Percentiles rank a stretch among this genome's conserved stretches.
Conservation (phyloP, 768 basidiomycete genomes). For the Wakefieldia striispora region DNA sequence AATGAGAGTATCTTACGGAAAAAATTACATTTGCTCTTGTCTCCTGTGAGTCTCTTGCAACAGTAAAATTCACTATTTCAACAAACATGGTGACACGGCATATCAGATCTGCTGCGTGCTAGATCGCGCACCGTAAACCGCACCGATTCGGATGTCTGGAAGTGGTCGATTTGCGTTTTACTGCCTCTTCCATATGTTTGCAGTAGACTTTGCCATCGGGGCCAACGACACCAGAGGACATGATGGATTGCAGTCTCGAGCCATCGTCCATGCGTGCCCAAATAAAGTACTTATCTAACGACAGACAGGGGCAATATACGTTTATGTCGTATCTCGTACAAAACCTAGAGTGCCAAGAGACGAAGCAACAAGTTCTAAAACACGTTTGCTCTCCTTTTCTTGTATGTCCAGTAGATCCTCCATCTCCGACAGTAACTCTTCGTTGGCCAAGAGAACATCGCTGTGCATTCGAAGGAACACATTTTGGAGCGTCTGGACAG, state of each 20-base stretch:
- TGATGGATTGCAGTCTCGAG: background rate
- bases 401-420: slow-evolving; percentile 64
- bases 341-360: slow-evolving; percentile 76
- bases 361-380: slow-evolving; percentile 71
- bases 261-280: too few species aligned
- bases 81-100: background rate
- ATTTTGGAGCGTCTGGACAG: slow-evolving; percentile 82
- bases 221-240: slow-evolving; percentile 21
- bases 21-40: slow-evolving; percentile 30
- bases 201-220: slow-evolving; percentile 38
- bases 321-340: slow-evolving; percentile 61
- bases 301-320: background rate
- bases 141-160: slow-evolving; percentile 39
- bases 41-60: slow-evolving; percentile 29
- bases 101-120: slow-evolving; percentile 2
- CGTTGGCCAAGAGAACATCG: slow-evolving; percentile 71
- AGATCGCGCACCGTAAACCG: slow-evolving; percentile 8
- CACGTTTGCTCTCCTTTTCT: slow-evolving; percentile 69
- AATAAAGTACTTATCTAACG: slow-evolving; percentile 22
- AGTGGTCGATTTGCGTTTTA: slow-evolving; percentile 34
- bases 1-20: slow-evolving; percentile 32
- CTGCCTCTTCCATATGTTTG: slow-evolving; percentile 34
- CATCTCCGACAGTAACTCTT: slow-evolving; percentile 59
- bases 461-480: slow-evolving; percentile 86
- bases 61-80: slow-evolving; percentile 37